A percentile compares a stretch with the other conserved stretches of the same genome.
Evolutionary conservation across 108 stramenopile genomes (phyloP).

Genomic region (Pelagomonas calceolata): DNA sequence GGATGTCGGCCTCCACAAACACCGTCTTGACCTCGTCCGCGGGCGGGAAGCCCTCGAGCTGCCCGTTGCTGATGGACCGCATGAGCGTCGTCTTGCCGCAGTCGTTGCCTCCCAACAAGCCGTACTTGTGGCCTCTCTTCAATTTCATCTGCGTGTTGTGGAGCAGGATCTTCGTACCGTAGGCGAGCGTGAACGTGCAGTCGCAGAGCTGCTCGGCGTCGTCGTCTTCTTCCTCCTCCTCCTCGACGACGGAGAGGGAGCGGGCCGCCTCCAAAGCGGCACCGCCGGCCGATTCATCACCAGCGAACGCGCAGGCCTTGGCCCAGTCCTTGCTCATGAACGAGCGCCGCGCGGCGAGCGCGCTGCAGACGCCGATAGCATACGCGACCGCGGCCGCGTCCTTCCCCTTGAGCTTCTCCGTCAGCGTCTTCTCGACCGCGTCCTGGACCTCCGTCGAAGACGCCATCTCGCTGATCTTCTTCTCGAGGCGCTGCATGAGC

Average conservation of each 20-base stretch:
- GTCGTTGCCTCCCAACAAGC: slow-evolving; percentile 93
- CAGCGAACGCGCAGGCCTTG: slow-evolving; percentile 2
- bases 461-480: slow-evolving; percentile 25
- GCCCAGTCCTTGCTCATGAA: neutral
- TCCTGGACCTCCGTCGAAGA: slow-evolving; percentile 43
- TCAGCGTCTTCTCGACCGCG: slow-evolving; percentile 38
- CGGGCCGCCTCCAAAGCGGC: slow-evolving; percentile 7
- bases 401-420: slow-evolving; percentile 26
- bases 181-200: slow-evolving; percentile 97
- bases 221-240: slow-evolving; percentile 90
- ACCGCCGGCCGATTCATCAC: neutral
- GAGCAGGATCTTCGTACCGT: slow-evolving; percentile 98
- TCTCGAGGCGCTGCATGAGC: slow-evolving; percentile 69
- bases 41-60: slow-evolving; percentile 98
- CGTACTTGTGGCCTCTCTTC: slow-evolving; percentile 91
- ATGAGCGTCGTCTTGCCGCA: slow-evolving; percentile 98
- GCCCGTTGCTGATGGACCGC: slow-evolving; percentile 97
- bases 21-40: slow-evolving; percentile 85
- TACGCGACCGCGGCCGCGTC: slow-evolving; percentile 3
- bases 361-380: slow-evolving; percentile 1
- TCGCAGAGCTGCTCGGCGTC: slow-evolving; percentile 97
- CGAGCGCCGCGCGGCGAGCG: slow-evolving; percentile 3
- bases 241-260: slow-evolving; percentile 11
- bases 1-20: slow-evolving; percentile 98
- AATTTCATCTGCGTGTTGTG: slow-evolving; percentile 98